phyloP scores from a whole-genome alignment of 208 protist genomes.

The Crithidia mellificae region DNA sequence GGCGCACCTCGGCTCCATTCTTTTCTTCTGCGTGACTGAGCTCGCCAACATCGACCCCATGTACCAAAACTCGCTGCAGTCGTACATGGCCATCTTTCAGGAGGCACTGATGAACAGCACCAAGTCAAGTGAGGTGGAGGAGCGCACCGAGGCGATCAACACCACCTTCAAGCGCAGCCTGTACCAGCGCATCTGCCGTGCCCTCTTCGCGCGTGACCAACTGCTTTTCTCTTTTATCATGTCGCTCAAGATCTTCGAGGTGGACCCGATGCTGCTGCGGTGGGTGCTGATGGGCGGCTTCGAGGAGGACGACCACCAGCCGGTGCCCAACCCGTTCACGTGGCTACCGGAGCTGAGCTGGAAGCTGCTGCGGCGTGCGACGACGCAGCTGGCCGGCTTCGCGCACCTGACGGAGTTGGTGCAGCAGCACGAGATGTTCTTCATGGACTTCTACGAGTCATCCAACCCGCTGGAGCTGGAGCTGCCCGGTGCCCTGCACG shows the following conservation, averaged over 20 bases:
- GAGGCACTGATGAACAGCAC: slow-evolving; percentile 85
- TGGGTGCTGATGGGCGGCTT: slow-evolving; percentile 93
- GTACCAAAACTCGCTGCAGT: slow-evolving; percentile 97
- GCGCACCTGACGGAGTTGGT: slow-evolving; percentile 43
- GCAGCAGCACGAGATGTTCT: slow-evolving; percentile 61
- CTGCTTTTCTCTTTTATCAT: slow-evolving; percentile 96
- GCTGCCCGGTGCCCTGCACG: slow-evolving; percentile 62
- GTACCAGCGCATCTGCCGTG: slow-evolving; percentile 89
- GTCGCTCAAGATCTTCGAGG: slow-evolving; percentile 90
- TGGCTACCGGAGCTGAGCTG: slow-evolving; percentile 93
- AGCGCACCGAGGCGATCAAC: slow-evolving; percentile 83
- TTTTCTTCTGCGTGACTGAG: slow-evolving; percentile 98
- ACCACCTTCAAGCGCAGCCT: slow-evolving; percentile 85
- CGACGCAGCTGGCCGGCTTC: slow-evolving; percentile 68
- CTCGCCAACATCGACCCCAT: slow-evolving; percentile 96
- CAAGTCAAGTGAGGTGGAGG: slow-evolving; percentile 73
- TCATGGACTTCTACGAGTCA: slow-evolving; percentile 86
- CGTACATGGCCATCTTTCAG: slow-evolving; percentile 96
- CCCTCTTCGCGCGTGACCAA: slow-evolving; percentile 94
- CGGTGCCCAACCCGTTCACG: slow-evolving; percentile 52
- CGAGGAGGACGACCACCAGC: slow-evolving; percentile 44
- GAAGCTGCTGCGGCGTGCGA: slow-evolving; percentile 78
- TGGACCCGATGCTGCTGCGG: slow-evolving; percentile 85
- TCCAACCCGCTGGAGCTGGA: slow-evolving; percentile 74
- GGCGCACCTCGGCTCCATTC: slow-evolving; percentile 92